These are phyloP conservation scores for Chlorociboria aeruginascens DNA, from an alignment of 495 filamentous ascomycete genomes.

Conservation along the genomic window DNA sequence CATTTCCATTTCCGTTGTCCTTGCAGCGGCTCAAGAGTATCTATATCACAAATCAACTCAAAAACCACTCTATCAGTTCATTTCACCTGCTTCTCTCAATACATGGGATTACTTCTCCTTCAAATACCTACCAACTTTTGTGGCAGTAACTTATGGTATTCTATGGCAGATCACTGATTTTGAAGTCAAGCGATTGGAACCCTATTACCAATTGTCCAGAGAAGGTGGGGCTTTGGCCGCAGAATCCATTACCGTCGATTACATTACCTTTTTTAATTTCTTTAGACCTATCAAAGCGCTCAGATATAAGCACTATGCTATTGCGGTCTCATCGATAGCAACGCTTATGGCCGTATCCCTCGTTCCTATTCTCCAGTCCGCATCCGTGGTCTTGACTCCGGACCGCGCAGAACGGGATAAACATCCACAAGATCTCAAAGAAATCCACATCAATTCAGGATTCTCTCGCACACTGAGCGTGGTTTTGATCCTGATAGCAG, in stretches of 20 bases:
- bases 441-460: conserved; percentile 39
- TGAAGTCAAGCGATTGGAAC: conserved; percentile 61
- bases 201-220: conserved; percentile 62
- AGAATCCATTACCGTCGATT: conserved; percentile 62
- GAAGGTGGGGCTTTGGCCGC: conserved; percentile 49
- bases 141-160: conserved; percentile 60
- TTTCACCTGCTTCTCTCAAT: conserved; percentile 35
- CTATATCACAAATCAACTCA: conserved; percentile 44
- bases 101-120: conserved; percentile 48
- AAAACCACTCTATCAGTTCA: conserved; percentile 37
- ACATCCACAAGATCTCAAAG: conserved; percentile 25
- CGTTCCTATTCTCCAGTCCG: conserved; percentile 50
- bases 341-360: conserved; percentile 51
- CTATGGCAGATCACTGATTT: conserved; percentile 66
- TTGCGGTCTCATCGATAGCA: conserved; percentile 47
- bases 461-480: conserved; percentile 49
- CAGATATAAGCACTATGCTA: conserved; percentile 49
- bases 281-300: conserved; percentile 49
- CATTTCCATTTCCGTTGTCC: conserved; percentile 40
- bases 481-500: conserved; percentile 37
- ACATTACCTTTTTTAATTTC: conserved; percentile 51
- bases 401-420: conserved; percentile 22
- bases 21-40: conserved; percentile 46
- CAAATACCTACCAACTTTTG: conserved; percentile 59
- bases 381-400: conserved; percentile 40